Percentiles rank a stretch among this genome's conserved stretches.
Evolutionary conservation across 1,284 basidiomycete genomes (phyloP).

Genomic region (Coniophora puteana): DNA sequence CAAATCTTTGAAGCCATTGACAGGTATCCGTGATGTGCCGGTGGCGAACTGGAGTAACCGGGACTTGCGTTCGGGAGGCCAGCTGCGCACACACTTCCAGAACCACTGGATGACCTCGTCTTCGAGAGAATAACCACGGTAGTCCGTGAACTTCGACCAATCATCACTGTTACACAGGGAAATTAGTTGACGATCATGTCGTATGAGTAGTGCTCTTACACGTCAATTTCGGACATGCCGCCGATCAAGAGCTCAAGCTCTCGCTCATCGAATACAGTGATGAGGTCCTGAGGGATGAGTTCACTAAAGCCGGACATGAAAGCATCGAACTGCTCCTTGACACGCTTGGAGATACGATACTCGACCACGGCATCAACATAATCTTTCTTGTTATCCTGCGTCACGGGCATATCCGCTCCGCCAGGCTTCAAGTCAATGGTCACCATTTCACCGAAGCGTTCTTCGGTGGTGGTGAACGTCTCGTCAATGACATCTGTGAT

Average conservation of each 20-base stretch:
- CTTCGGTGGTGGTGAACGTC: slow-evolving; percentile 87
- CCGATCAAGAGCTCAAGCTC: slow-evolving; percentile 92
- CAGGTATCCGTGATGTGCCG: slow-evolving; percentile 89
- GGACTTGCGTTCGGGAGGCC: slow-evolving; percentile 92
- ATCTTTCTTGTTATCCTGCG: slow-evolving; percentile 94
- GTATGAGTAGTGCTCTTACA: slow-evolving; percentile 42
- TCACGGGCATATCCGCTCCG: slow-evolving; percentile 79
- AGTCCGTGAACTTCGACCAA: slow-evolving; percentile 77
- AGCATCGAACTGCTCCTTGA: slow-evolving; percentile 93
- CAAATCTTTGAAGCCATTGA: slow-evolving; percentile 92
- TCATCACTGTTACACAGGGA: slow-evolving; percentile 47
- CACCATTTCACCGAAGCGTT: slow-evolving; percentile 92
- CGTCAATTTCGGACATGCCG: slow-evolving; percentile 95
- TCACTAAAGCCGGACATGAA: slow-evolving; percentile 96
- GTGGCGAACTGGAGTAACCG: slow-evolving; percentile 90
- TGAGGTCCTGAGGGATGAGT: slow-evolving; percentile 88
- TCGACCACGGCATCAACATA: slow-evolving; percentile 90
- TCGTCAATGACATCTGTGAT: slow-evolving; percentile 90
- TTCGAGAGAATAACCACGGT: slow-evolving; percentile 68
- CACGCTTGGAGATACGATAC: slow-evolving; percentile 87
- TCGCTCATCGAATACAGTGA: slow-evolving; percentile 94
- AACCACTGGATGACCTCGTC: slow-evolving; percentile 97
- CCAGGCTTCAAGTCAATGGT: slow-evolving; percentile 86
- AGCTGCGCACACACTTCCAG: slow-evolving; percentile 91
- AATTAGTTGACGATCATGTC: slow-evolving; percentile 5